A percentile compares a stretch with the other conserved stretches of the same genome.
These are phyloP conservation scores for Botrytis sinoallii DNA, from an alignment of 2,329 filamentous ascomycete genomes.

Conservation along the genomic window DNA sequence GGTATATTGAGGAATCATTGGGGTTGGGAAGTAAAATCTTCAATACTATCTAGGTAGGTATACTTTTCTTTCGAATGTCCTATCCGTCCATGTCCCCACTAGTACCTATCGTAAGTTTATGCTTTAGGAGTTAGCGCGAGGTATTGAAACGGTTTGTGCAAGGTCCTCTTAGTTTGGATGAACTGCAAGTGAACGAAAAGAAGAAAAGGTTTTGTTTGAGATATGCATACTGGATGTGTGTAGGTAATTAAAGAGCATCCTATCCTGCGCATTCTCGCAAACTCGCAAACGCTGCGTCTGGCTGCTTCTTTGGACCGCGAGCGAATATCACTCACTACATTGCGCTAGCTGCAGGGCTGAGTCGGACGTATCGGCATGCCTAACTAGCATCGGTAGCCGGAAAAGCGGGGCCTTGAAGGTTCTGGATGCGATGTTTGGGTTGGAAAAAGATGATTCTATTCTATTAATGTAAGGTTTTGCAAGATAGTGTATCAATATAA, in stretches of 20 bases:
- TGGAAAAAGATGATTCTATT: neutral
- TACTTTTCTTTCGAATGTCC: neutral
- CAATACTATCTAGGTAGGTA: neutral
- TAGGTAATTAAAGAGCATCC: neutral
- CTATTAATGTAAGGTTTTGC: neutral
- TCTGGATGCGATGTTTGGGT: neutral
- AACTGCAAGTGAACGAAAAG: neutral
- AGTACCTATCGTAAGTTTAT: neutral
- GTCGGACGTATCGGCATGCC: slow-evolving; percentile 4
- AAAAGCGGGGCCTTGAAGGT: neutral
- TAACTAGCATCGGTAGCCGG: neutral
- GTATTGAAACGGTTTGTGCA: neutral
- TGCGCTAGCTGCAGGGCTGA: slow-evolving; percentile 5
- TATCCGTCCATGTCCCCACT: neutral
- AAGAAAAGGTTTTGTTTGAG: neutral
- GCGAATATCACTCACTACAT: neutral
- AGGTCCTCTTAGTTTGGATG: neutral
- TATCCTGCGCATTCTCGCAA: neutral
- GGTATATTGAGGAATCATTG: neutral
- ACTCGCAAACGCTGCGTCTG: neutral
- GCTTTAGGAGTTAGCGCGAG: neutral
- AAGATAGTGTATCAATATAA: neutral
- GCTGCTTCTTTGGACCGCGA: neutral
- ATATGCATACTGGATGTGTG: neutral
- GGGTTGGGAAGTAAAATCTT: neutral